A percentile compares a stretch with the other conserved stretches of the same genome.
These are phyloP conservation scores for Darksidea phi DNA, from an alignment of 495 filamentous ascomycete genomes.

Conservation along the genomic window DNA sequence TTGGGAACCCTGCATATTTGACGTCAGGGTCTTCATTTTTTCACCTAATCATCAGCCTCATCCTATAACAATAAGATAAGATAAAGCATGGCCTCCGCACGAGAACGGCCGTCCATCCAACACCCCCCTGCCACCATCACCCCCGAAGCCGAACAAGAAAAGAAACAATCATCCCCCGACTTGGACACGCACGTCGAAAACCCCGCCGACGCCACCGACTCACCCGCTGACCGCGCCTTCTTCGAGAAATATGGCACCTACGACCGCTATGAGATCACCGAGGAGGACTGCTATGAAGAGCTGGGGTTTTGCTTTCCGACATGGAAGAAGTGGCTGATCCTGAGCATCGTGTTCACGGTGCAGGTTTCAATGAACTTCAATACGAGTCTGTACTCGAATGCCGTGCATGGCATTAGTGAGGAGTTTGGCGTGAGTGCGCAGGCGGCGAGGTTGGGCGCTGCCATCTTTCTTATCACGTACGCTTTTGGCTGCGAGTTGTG, in stretches of 20 bases:
- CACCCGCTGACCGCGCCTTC: slow-evolving; percentile 12
- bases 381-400: slow-evolving; percentile 70
- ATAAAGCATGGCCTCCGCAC: neutral
- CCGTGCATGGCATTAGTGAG: slow-evolving; percentile 57
- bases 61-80: too few relatives aligned
- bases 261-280: slow-evolving; percentile 31
- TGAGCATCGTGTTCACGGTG: slow-evolving; percentile 70
- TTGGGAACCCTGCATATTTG: too few relatives aligned
- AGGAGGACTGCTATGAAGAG: slow-evolving; percentile 52
- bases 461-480: slow-evolving; percentile 70
- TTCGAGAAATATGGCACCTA: slow-evolving; percentile 32
- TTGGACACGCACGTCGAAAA: neutral
- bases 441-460: slow-evolving; percentile 63
- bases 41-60: too few relatives aligned
- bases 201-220: neutral
- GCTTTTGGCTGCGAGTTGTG: slow-evolving; percentile 80
- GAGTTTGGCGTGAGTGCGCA: slow-evolving; percentile 64
- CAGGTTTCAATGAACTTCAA: slow-evolving; percentile 88
- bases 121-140: neutral
- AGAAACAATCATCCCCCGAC: slow-evolving; percentile 5
- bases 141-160: neutral
- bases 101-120: neutral
- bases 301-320: slow-evolving; percentile 63
- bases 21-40: too few relatives aligned
- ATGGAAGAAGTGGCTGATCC: slow-evolving; percentile 75